These are phyloP conservation scores for Trichoderma oligosporum DNA, from an alignment of 2,329 filamentous ascomycete species.

Conservation along the genomic window DNA sequence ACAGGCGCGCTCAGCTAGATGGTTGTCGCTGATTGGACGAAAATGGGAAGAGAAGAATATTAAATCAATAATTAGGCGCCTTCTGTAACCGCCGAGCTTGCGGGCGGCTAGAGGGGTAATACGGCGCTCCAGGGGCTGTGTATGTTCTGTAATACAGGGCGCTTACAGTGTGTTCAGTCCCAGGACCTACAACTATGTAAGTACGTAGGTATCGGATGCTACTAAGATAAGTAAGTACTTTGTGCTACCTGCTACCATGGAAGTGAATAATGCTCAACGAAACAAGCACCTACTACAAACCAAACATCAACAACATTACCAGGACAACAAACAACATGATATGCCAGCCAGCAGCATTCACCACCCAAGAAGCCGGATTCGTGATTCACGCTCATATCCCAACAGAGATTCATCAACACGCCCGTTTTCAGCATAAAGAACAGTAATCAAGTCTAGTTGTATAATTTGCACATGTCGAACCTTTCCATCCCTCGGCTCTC, in stretches of 20 bases:
- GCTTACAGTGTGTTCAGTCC: background rate
- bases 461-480: constrained; percentile 4
- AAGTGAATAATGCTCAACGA: no score
- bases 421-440: background rate
- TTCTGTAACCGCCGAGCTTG: constrained; percentile 2
- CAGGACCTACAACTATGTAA: no score
- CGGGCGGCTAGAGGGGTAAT: constrained; percentile 2
- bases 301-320: no score
- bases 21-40: constrained; percentile 24
- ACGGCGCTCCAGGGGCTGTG: no score
- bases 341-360: no score
- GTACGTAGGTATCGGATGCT: no score
- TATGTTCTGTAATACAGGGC: no score
- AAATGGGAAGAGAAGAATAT: background rate
- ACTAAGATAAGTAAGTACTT: no score
- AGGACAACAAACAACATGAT: no score
- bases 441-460: background rate
- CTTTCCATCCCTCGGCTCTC: background rate
- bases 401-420: background rate
- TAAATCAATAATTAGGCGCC: background rate
- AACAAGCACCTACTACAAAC: background rate
- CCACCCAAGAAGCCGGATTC: no score
- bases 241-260: no score
- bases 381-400: background rate
- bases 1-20: constrained; percentile 26